Percentiles rank a stretch among this genome's conserved stretches.
phyloP scores from a whole-genome alignment of 495 filamentous ascomycete genomes.

The Podospora pseudocomata region DNA sequence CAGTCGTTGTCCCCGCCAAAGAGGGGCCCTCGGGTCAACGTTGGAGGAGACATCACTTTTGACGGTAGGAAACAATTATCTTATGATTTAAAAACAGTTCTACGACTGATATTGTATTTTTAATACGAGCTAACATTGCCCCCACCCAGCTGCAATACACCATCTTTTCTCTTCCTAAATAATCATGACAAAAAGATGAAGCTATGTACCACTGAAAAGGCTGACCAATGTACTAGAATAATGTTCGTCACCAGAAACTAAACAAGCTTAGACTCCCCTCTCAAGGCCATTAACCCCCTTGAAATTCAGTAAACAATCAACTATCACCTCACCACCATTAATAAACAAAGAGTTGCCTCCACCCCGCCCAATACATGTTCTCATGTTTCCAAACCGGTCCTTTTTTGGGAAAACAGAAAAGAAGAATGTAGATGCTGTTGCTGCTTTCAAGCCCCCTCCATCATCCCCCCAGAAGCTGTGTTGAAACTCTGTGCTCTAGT shows the following conservation, averaged over 20 bases:
- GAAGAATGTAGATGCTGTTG: constrained; percentile 6
- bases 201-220: neutral
- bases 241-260: neutral
- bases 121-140: neutral
- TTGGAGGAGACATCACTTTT: neutral
- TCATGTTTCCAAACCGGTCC: neutral
- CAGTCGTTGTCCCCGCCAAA: neutral
- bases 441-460: neutral
- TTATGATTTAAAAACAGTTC: neutral
- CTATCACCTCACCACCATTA: neutral
- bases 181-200: neutral
- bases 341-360: constrained; percentile 1
- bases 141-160: neutral
- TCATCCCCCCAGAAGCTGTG: neutral
- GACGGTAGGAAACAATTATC: neutral
- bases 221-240: neutral
- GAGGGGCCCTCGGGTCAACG: neutral
- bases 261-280: neutral
- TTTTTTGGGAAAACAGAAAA: neutral
- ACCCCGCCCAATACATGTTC: neutral
- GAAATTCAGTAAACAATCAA: neutral
- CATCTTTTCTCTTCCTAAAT: neutral
- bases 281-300: neutral
- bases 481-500: constrained; percentile 22
- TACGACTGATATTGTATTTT: neutral